Conservation (phyloP, 306 rosid species). For the Mucuna pruriens region DNA sequence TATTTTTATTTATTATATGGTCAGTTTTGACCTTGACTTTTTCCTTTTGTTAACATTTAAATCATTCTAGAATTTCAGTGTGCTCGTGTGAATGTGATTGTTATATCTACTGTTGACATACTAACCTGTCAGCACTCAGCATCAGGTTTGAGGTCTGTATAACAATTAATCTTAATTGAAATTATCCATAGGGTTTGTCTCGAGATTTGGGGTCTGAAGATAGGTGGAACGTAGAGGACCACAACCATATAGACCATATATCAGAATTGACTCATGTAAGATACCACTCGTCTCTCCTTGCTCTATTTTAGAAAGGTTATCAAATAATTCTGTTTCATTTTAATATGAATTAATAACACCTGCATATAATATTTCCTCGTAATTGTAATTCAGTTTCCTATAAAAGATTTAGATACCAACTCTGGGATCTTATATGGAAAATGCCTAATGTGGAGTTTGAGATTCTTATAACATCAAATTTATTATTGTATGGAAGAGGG, state of each 20-base stretch:
- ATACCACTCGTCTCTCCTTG: constrained; percentile 19
- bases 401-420: constrained; percentile 3
- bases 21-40: neutral
- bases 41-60: constrained; percentile 12
- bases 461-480: neutral
- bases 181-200: constrained; percentile 57
- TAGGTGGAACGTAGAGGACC: constrained; percentile 42
- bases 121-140: neutral
- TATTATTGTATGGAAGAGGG: constrained; percentile 10
- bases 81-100: neutral
- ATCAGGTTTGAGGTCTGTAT: constrained; percentile 21
- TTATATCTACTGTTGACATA: constrained; percentile 1
- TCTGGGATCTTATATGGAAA: constrained; percentile 28
- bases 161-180: constrained; percentile 3
- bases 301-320: neutral
- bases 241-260: constrained; percentile 35
- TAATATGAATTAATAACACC: neutral
- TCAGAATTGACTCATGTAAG: constrained; percentile 55
- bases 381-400: constrained; percentile 23
- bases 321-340: constrained; percentile 7
- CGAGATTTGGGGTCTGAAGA: constrained; percentile 53
- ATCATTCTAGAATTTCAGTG: constrained; percentile 4
- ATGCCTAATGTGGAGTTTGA: constrained; percentile 11
- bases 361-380: neutral
- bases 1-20: neutral